Evolutionary conservation across 2,329 filamentous ascomycete species (phyloP).

Genomic region (Clonostachys chloroleuca): DNA sequence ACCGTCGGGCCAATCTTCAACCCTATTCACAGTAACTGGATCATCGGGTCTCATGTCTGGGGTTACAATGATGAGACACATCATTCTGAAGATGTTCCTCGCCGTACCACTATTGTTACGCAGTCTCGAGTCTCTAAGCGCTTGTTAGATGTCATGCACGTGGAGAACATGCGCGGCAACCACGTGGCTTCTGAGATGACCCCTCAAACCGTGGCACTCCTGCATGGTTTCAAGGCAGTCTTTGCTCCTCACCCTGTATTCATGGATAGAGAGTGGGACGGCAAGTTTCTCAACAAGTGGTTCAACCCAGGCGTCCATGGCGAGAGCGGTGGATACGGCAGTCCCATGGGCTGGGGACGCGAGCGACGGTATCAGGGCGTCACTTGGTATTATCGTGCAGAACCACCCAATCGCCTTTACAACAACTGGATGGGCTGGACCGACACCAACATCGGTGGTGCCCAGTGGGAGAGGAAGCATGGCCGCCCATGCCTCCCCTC

Average conservation of each 20-base stretch:
- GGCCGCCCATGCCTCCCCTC: constrained; percentile 55
- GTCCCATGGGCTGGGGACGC: constrained; percentile 54
- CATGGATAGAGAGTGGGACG: constrained; percentile 69
- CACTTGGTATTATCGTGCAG: constrained; percentile 58
- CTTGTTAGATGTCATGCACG: constrained; percentile 72
- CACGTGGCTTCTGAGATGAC: constrained; percentile 81
- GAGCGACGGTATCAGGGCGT: constrained; percentile 53
- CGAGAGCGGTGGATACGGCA: constrained; percentile 47
- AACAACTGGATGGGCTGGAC: constrained; percentile 61
- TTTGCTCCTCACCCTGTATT: constrained; percentile 76
- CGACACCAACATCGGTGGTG: constrained; percentile 49
- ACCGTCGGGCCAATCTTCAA: constrained; percentile 79
- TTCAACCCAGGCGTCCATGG: constrained; percentile 56
- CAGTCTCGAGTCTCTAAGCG: constrained; percentile 69
- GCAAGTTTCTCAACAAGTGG: constrained; percentile 47
- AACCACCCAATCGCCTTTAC: constrained; percentile 52
- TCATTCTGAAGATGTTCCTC: constrained; percentile 53
- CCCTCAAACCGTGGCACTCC: constrained; percentile 65
- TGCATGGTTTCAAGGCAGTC: constrained; percentile 76
- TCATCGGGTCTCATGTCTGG: constrained; percentile 63
- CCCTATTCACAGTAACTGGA: constrained; percentile 67
- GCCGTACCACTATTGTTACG: constrained; percentile 74
- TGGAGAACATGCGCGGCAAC: constrained; percentile 68
- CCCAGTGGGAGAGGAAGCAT: constrained; percentile 49
- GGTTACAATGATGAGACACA: constrained; percentile 54